phyloP scores from a whole-genome alignment of 106 monocot genomes.

The Gastrodia elata region DNA sequence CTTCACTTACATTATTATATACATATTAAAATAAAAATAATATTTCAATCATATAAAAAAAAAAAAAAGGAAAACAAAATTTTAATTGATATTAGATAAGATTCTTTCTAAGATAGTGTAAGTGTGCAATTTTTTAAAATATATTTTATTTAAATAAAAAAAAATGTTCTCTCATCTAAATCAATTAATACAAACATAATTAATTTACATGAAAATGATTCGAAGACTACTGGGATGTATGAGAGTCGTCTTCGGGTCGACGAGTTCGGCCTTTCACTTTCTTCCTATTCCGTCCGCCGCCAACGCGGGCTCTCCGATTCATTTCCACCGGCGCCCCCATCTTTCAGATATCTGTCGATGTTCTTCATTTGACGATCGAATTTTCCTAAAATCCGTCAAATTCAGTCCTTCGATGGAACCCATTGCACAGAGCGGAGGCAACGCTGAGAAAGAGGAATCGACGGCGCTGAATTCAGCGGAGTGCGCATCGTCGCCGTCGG shows the following conservation, averaged over 20 bases:
- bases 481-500: not conserved
- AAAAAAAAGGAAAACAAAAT: too few species aligned
- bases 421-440: not conserved
- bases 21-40: too few species aligned
- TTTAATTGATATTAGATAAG: too few species aligned
- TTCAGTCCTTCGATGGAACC: not conserved
- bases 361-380: not conserved
- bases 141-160: too few species aligned
- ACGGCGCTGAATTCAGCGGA: not conserved
- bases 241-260: not conserved
- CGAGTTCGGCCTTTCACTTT: not conserved
- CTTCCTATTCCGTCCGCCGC: not conserved
- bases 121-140: too few species aligned
- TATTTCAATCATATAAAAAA: too few species aligned
- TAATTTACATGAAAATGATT: too few species aligned
- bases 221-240: not conserved
- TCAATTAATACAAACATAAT: too few species aligned
- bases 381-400: not conserved
- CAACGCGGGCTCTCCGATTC: not conserved
- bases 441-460: not conserved
- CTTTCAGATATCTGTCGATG: too few species aligned
- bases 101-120: too few species aligned
- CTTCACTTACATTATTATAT: too few species aligned
- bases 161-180: too few species aligned
- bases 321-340: not conserved